phyloP scores from a whole-genome alignment of 352 stramenopile genomes.

The Pythium catenulatum region DNA sequence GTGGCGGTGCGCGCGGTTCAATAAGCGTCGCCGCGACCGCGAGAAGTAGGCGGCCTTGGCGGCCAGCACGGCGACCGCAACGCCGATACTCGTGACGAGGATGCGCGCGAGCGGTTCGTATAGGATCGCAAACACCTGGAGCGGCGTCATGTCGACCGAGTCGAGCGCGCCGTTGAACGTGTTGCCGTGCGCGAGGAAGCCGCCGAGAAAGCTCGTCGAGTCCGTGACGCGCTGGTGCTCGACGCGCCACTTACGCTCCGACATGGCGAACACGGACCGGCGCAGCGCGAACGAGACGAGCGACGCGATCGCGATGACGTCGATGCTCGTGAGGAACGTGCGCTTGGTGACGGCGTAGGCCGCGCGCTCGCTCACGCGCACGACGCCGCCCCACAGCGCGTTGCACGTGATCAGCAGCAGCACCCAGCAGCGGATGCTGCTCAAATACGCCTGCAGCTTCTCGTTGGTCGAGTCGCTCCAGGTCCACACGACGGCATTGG shows the following conservation, averaged over 20 bases:
- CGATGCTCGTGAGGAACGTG: slow-evolving; percentile 53
- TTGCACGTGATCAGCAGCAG: slow-evolving; percentile 38
- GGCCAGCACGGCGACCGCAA: not conserved
- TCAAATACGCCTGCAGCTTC: slow-evolving; percentile 48
- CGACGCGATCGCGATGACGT: slow-evolving; percentile 18
- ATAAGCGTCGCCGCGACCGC: not conserved
- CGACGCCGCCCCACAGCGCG: slow-evolving; percentile 22
- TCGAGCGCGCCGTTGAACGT: slow-evolving; percentile 28
- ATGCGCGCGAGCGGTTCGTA: slow-evolving; percentile 40
- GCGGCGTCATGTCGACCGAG: slow-evolving; percentile 29
- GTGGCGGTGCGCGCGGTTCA: not conserved
- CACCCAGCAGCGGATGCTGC: slow-evolving; percentile 56
- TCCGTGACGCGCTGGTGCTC: slow-evolving; percentile 50
- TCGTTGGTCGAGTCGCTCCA: slow-evolving; percentile 40
- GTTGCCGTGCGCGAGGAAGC: slow-evolving; percentile 47
- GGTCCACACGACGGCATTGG: slow-evolving; percentile 51
- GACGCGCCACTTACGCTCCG: slow-evolving; percentile 36
- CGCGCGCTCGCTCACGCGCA: slow-evolving; percentile 16
- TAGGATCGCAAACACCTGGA: not conserved
- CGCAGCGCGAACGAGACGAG: slow-evolving; percentile 23
- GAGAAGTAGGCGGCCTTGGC: slow-evolving; percentile 39
- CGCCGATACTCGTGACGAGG: not conserved
- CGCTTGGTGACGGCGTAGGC: slow-evolving; percentile 40
- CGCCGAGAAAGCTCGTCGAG: slow-evolving; percentile 33
- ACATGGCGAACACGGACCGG: slow-evolving; percentile 44